Percentiles rank a stretch among this genome's conserved stretches.
Evolutionary conservation across 148 eudicot genomes (phyloP).

Genomic region (Rhododendron vialii): DNA sequence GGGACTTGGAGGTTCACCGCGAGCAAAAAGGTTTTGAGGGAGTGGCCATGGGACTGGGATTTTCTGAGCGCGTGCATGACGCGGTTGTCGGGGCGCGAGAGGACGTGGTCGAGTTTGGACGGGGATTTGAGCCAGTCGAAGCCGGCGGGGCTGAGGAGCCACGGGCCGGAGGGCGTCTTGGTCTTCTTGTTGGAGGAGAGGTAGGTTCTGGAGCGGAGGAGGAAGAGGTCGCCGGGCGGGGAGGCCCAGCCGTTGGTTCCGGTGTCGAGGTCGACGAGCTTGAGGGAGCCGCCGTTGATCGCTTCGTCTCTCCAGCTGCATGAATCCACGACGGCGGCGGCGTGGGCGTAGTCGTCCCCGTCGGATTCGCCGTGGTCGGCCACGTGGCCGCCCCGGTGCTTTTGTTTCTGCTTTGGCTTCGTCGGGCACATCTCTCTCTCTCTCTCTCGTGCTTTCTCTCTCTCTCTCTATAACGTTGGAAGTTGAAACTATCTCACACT

Average conservation of each 20-base stretch:
- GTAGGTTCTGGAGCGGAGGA: conserved; percentile 51
- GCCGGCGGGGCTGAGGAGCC: conserved; percentile 70
- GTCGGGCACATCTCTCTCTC: conserved; percentile 23
- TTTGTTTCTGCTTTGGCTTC: conserved; percentile 27
- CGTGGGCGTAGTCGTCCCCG: not conserved
- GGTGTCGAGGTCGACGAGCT: conserved; percentile 51
- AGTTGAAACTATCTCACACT: too few species aligned
- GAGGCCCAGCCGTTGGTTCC: conserved; percentile 89
- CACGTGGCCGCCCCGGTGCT: conserved; percentile 10
- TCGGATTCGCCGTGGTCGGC: conserved; percentile 8
- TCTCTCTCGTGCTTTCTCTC: not conserved
- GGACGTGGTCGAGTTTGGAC: conserved; percentile 67
- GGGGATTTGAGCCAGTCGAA: conserved; percentile 78
- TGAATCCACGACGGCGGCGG: not conserved
- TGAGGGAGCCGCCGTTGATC: conserved; percentile 56
- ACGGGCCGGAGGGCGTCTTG: conserved; percentile 56
- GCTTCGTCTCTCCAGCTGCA: conserved; percentile 53
- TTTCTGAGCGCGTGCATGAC: conserved; percentile 39
- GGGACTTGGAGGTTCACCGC: conserved; percentile 86
- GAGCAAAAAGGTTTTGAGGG: conserved; percentile 48
- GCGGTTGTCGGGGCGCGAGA: conserved; percentile 65
- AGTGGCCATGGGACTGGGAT: conserved; percentile 25
- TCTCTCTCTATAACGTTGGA: too few species aligned
- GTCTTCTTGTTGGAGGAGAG: conserved; percentile 35
- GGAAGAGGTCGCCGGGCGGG: conserved; percentile 69